Conservation (phyloP, 768 basidiomycete species). For the Lactarius hengduanensis region DNA sequence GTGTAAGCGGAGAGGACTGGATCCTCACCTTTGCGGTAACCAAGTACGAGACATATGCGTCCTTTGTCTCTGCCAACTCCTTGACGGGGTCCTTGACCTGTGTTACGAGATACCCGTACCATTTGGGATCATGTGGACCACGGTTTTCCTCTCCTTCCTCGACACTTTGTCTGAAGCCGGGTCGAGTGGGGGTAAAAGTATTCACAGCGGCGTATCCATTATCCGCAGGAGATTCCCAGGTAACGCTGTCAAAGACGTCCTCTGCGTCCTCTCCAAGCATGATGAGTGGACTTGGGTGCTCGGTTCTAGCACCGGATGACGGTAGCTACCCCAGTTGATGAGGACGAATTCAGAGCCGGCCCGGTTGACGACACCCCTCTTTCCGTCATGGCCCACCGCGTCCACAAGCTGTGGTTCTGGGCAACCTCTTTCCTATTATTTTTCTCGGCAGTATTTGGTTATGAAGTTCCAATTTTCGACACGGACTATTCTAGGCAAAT, state of each 20-base stretch:
- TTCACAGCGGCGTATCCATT: conserved; percentile 47
- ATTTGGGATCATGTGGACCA: conserved; percentile 78
- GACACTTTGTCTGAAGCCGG: conserved; percentile 81
- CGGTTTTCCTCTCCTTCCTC: conserved; percentile 63
- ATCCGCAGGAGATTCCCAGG: conserved; percentile 77
- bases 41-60: conserved; percentile 93
- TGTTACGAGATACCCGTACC: conserved; percentile 85
- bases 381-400: conserved; percentile 23
- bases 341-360: conserved; percentile 7
- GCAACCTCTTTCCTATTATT: conserved; percentile 30
- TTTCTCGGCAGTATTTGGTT: conserved; percentile 41
- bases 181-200: conserved; percentile 48
- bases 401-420: conserved; percentile 21
- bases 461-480: conserved; percentile 65
- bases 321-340: not conserved
- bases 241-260: conserved; percentile 88
- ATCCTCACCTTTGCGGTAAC: conserved; percentile 78
- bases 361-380: conserved; percentile 11
- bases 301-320: not conserved
- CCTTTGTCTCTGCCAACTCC: conserved; percentile 95
- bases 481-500: conserved; percentile 85
- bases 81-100: conserved; percentile 91
- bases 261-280: conserved; percentile 81
- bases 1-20: conserved; percentile 5
- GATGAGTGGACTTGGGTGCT: conserved; percentile 11